Conservation (phyloP, 108 stramenopile genomes). For the Chaetoceros tenuissimus region DNA sequence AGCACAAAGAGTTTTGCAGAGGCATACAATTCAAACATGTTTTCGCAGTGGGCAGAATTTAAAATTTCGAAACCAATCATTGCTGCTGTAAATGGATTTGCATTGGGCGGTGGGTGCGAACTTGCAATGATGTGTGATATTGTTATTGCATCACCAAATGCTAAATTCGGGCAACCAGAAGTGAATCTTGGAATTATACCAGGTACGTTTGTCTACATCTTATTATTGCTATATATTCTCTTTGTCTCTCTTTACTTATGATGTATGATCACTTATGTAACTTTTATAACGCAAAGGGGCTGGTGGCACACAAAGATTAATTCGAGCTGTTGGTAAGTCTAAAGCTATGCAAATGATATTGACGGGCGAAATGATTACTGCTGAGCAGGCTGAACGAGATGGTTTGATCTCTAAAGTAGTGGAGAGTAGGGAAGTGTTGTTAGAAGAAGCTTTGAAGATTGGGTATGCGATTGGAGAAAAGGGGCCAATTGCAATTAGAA, state of each 20-base stretch:
- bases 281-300: slow-evolving; percentile 26
- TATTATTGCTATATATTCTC: not conserved
- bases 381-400: slow-evolving; percentile 77
- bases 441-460: slow-evolving; percentile 87
- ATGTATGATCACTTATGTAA: not conserved
- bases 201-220: slow-evolving; percentile 9
- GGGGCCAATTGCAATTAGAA: slow-evolving; percentile 69
- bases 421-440: slow-evolving; percentile 46
- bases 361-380: slow-evolving; percentile 88
- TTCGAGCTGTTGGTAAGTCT: slow-evolving; percentile 94
- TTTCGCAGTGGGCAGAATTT: slow-evolving; percentile 85
- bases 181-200: slow-evolving; percentile 97
- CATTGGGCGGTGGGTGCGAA: slow-evolving; percentile 97
- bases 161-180: slow-evolving; percentile 98
- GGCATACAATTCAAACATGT: slow-evolving; percentile 85
- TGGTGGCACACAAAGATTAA: slow-evolving; percentile 95
- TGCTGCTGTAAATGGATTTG: slow-evolving; percentile 97
- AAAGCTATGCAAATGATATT: slow-evolving; percentile 97
- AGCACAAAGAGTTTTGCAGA: slow-evolving; percentile 57
- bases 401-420: slow-evolving; percentile 92
- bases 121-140: slow-evolving; percentile 99
- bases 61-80: slow-evolving; percentile 78
- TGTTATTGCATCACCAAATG: slow-evolving; percentile 84
- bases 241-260: not conserved
- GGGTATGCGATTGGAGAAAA: slow-evolving; percentile 84